Evolutionary conservation across 495 filamentous ascomycete species (phyloP), one percentile per base, ranked within the genome.

Genomic region (Trichoderma erinaceum): DNA sequence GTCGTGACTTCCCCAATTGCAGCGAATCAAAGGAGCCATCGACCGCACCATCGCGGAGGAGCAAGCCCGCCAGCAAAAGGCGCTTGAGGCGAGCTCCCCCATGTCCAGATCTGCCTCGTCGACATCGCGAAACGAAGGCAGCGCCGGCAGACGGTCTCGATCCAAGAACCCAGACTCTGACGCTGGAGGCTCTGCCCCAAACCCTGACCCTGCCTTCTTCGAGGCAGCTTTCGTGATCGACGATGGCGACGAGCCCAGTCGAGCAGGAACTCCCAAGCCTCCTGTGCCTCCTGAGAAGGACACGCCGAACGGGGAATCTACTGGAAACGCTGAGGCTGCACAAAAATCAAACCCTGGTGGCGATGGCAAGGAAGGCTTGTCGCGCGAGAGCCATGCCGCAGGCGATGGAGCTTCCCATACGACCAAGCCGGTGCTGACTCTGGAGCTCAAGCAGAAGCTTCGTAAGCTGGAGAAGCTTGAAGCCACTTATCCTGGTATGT

Each of bases 11-110:
- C 0, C 25, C 56, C 16, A 21, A 21, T 32, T 46, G 52, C 75
- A 97, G 92, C 89, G 92, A 78, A 77, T 97, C 72, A 92, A 92
- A 81, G 90, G 89, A 69, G 90, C 90, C 65, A 90, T 96, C 73
- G 92, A 97, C 74, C 87, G 87, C 70, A 87, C 88, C 71, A 93
- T 97, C 70, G 90, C 92, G 71, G 91, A 97, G 79, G 92, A 97
- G 82, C 91, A 95, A 78, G 90, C 91, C 67, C 87, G 91, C 64
- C 88, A 91, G 72, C 56, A 61, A 32, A 84, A 82, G 71, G 77
- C 87, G 50, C 56, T 29, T 29, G 56, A 61, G 27, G 44, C 16
- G 12, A 48, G 70, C 43, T 69, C 74, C n/a, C 69, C 73, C 21
- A 68, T 73, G 63, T 41, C 79, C 78, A 41, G 83, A 66, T 69